Evolutionary conservation across 2,329 filamentous ascomycete species (phyloP).

Genomic region (Phyllosticta paracitricarpa): DNA sequence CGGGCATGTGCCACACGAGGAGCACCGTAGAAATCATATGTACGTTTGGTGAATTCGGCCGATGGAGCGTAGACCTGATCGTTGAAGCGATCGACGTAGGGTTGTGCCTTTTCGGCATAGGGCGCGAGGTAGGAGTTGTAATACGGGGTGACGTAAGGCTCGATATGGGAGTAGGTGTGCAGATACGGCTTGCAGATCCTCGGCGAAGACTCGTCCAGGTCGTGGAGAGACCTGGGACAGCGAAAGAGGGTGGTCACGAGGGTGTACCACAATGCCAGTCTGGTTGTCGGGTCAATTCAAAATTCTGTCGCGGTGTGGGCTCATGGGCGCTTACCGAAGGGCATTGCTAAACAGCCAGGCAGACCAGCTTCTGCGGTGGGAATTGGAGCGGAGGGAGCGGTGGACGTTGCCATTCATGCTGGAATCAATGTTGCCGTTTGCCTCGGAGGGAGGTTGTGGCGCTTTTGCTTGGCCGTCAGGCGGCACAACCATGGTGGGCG

Average conservation of each 20-base stretch:
- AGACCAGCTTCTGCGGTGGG: conserved; percentile 16
- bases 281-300: conserved; percentile 24
- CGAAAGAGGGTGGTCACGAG: conserved; percentile 72
- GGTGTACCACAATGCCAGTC: conserved; percentile 76
- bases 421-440: conserved; percentile 14
- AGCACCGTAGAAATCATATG: conserved; percentile 60
- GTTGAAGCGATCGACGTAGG: conserved; percentile 55
- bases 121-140: conserved; percentile 77
- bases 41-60: conserved; percentile 50
- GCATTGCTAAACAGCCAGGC: conserved; percentile 23
- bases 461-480: conserved; percentile 29
- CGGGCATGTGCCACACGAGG: conserved; percentile 61
- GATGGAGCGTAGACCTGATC: conserved; percentile 58
- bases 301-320: neutral
- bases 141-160: conserved; percentile 73
- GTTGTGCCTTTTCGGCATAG: conserved; percentile 65
- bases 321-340: conserved; percentile 18
- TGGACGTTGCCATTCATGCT: conserved; percentile 15
- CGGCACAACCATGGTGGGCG: conserved; percentile 25
- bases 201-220: conserved; percentile 60
- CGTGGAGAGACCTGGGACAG: conserved; percentile 62
- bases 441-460: conserved; percentile 20
- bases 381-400: conserved; percentile 14
- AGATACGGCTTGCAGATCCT: conserved; percentile 74
- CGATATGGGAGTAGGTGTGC: conserved; percentile 53